Evolutionary conservation across 1,284 basidiomycete species (phyloP).

Genomic region (Moniliella sp.): DNA sequence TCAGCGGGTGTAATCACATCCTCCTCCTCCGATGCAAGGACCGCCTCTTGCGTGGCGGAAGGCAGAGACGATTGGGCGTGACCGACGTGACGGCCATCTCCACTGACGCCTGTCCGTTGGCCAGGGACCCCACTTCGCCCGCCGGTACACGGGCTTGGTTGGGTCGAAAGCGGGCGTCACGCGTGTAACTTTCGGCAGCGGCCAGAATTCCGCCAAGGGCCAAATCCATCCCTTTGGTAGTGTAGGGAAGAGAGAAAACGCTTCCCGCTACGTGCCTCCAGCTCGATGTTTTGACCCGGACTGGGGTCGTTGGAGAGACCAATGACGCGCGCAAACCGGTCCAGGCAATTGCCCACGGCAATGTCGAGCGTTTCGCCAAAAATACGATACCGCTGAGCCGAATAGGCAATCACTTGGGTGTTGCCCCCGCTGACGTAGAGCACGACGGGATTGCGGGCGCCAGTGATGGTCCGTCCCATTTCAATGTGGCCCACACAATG

Average conservation of each 20-base stretch:
- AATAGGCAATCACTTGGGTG: constrained; percentile 97
- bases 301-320: constrained; percentile 82
- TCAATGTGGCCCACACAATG: constrained; percentile 96
- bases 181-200: constrained; percentile 61
- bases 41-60: too few relatives aligned
- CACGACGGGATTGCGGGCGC: constrained; percentile 80
- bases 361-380: constrained; percentile 98
- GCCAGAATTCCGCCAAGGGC: constrained; percentile 79
- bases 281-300: constrained; percentile 96
- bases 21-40: not conserved
- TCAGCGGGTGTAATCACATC: constrained; percentile 62
- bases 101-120: constrained; percentile 16
- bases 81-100: constrained; percentile 17
- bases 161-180: constrained; percentile 14
- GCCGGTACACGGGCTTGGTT: constrained; percentile 3
- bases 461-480: constrained; percentile 88
- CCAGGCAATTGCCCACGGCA: constrained; percentile 91
- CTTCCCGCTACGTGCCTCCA: constrained; percentile 63
- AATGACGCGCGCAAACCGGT: constrained; percentile 89
- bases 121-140: constrained; percentile 14
- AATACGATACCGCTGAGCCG: constrained; percentile 74
- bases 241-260: constrained; percentile 65
- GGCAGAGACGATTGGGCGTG: not conserved
- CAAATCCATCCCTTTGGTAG: constrained; percentile 97
- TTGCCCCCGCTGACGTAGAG: constrained; percentile 97